Evolutionary conservation across 2,329 filamentous ascomycete species (phyloP).

Genomic region (Westerdykella aurantiaca): DNA sequence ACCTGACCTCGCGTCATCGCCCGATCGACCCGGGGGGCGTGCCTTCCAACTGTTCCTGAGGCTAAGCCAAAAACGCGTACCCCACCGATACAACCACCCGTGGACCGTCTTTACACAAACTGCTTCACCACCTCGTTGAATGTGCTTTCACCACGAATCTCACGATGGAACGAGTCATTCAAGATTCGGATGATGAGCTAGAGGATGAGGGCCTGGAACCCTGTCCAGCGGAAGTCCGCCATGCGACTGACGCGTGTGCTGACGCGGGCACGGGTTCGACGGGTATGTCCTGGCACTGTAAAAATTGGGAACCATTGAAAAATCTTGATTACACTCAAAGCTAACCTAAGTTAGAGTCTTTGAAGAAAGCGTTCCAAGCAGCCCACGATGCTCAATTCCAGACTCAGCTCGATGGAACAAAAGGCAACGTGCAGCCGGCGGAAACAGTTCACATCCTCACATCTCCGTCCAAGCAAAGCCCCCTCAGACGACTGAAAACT

Average conservation of each 20-base stretch:
- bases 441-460: conserved; percentile 6
- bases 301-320: too few relatives aligned
- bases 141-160: too few relatives aligned
- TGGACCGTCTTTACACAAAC: too few relatives aligned
- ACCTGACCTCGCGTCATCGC: conserved; percentile 18
- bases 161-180: conserved; percentile 19
- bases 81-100: neutral
- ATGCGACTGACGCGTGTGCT: conserved; percentile 12
- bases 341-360: conserved; percentile 15
- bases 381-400: conserved; percentile 24
- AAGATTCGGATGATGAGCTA: conserved; percentile 35
- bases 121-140: too few relatives aligned
- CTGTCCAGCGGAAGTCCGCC: neutral
- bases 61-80: neutral
- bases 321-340: neutral
- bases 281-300: conserved; percentile 13
- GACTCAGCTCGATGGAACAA: conserved; percentile 1
- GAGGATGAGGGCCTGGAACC: conserved; percentile 24
- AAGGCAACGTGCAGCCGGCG: neutral
- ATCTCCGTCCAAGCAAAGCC: conserved; percentile 15
- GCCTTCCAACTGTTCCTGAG: too few relatives aligned
- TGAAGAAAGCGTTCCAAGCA: conserved; percentile 20
- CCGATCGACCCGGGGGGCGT: neutral
- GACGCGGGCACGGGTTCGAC: conserved; percentile 23
- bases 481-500: conserved; percentile 19